Conservation (phyloP, 441 rosid species). For the Rhodomyrtus psidioides region DNA sequence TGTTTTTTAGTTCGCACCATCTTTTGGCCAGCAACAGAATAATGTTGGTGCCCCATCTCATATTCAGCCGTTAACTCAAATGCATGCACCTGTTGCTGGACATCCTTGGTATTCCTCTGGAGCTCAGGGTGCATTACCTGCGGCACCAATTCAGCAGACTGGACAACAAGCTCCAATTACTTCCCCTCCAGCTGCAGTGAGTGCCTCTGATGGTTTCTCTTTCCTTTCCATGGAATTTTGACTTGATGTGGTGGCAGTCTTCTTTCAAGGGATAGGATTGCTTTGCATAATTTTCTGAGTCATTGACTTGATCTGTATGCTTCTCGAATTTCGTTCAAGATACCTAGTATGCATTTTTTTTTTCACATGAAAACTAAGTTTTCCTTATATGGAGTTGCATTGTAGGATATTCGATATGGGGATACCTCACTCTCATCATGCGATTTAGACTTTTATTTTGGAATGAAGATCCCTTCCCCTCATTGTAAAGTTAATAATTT, state of each 20-base stretch:
- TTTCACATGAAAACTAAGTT: background rate
- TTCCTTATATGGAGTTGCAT: background rate
- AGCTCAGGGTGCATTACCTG: slow-evolving; percentile 38
- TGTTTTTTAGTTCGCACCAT: slow-evolving; percentile 42
- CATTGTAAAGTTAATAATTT: background rate
- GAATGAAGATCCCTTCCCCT: background rate
- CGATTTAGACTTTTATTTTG: background rate
- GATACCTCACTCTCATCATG: background rate
- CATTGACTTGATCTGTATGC: background rate
- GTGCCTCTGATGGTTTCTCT: slow-evolving; percentile 6
- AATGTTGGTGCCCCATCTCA: slow-evolving; percentile 33
- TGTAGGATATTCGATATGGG: background rate
- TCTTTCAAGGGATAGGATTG: background rate
- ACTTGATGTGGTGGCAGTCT: background rate
- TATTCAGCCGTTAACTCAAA: slow-evolving; percentile 53
- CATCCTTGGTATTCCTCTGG: slow-evolving; percentile 61
- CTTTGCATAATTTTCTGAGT: background rate
- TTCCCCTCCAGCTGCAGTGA: slow-evolving; percentile 47
- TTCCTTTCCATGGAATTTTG: background rate
- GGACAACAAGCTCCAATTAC: slow-evolving; percentile 42
- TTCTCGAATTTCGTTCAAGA: background rate
- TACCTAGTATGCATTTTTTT: background rate
- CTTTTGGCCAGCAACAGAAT: slow-evolving; percentile 62
- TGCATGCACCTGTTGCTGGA: slow-evolving; percentile 39
- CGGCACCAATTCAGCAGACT: slow-evolving; percentile 36